Evolutionary conservation across 106 monocot genomes (phyloP).

Genomic region (Gastrodia elata): DNA sequence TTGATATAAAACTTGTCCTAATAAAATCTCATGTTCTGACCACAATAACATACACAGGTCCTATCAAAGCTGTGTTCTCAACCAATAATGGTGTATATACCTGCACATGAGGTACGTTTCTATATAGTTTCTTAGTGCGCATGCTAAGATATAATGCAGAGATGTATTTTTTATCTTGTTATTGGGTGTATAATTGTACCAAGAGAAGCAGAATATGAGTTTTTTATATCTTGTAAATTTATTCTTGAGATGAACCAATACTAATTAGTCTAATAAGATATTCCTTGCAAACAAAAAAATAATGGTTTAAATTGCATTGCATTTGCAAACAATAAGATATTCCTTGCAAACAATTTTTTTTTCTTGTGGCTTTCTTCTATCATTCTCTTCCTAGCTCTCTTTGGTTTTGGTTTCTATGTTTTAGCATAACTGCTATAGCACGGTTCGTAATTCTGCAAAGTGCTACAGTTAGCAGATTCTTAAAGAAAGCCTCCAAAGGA

Average conservation of each 20-base stretch:
- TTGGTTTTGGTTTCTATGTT: no score
- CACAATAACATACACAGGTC: constrained; percentile 34
- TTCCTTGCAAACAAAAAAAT: background rate
- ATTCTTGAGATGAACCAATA: background rate
- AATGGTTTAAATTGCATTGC: background rate
- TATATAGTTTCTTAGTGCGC: background rate
- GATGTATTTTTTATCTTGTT: background rate
- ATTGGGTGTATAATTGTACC: background rate
- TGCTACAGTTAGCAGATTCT: no score
- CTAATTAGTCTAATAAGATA: background rate
- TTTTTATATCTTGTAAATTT: background rate
- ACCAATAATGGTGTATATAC: constrained; percentile 82
- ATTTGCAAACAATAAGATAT: no score
- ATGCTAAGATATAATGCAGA: background rate
- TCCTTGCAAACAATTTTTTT: no score
- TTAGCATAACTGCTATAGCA: no score
- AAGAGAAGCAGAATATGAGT: background rate
- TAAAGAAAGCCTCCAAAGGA: no score
- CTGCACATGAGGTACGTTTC: constrained; percentile 66
- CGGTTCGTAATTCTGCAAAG: no score
- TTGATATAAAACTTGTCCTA: background rate
- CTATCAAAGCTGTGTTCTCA: constrained; percentile 76
- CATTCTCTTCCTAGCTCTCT: no score
- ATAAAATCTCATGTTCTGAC: background rate
- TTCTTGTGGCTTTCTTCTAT: no score